Conservation (phyloP, 1,284 basidiomycete genomes). For the Takashimella tepidaria region DNA sequence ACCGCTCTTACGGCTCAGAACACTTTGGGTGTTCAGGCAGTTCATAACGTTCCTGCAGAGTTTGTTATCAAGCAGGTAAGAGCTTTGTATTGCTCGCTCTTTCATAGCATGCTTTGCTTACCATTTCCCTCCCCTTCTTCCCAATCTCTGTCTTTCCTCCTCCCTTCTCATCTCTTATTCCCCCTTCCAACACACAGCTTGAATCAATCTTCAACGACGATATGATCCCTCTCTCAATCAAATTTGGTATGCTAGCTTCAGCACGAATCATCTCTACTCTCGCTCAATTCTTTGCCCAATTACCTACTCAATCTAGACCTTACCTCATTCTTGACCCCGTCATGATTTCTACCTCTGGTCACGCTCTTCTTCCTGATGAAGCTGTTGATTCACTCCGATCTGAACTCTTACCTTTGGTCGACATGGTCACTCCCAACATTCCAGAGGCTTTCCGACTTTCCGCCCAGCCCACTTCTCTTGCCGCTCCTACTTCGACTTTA, state of each 20-base stretch:
- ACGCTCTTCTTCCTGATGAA: constrained; percentile 64
- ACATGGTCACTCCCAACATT: constrained; percentile 81
- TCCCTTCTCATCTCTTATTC: not conserved
- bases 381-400: constrained; percentile 60
- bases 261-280: constrained; percentile 46
- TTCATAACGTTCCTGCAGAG: constrained; percentile 60
- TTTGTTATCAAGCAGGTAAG: constrained; percentile 68
- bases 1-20: constrained; percentile 92
- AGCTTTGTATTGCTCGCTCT: not conserved
- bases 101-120: no score
- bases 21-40: constrained; percentile 72
- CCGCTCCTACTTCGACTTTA: not conserved
- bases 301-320: constrained; percentile 34
- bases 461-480: not conserved
- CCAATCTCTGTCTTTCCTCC: not conserved
- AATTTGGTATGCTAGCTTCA: constrained; percentile 79
- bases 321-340: constrained; percentile 81
- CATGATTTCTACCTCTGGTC: constrained; percentile 87
- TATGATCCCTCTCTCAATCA: constrained; percentile 68
- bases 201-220: constrained; percentile 66
- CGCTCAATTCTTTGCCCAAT: constrained; percentile 29
- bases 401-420: constrained; percentile 66
- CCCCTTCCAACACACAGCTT: constrained; percentile 63
- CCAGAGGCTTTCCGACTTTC: constrained; percentile 64
- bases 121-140: no score